Evolutionary conservation across 108 stramenopile species (phyloP).

Genomic region (Skeletonema menzelii): DNA sequence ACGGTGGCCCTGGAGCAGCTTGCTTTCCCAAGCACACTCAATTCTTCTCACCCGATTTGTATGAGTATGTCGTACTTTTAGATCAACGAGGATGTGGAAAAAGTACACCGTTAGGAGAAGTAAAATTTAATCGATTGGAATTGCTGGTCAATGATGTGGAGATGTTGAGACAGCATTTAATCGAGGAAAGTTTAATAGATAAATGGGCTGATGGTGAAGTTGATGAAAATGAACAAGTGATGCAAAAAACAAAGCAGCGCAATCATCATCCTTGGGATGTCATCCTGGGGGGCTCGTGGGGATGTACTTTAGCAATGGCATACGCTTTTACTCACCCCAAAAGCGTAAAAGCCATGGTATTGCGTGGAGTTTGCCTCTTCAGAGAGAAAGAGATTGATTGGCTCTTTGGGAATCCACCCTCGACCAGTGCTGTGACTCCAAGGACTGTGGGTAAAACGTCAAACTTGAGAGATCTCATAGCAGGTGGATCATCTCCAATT

Average conservation of each 20-base stretch:
- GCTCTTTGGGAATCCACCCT: slow-evolving; percentile 59
- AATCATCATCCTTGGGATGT: slow-evolving; percentile 59
- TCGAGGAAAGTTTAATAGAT: slow-evolving; percentile 1
- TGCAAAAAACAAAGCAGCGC: too few relatives aligned
- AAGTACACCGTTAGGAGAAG: slow-evolving; percentile 51
- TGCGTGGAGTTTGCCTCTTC: slow-evolving; percentile 84
- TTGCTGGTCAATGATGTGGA: slow-evolving; percentile 81
- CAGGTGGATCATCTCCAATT: background rate
- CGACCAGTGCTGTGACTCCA: background rate
- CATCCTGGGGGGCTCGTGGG: slow-evolving; percentile 91
- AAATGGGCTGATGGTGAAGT: background rate
- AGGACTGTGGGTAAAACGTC: background rate
- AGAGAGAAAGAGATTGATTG: slow-evolving; percentile 77
- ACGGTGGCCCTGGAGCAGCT: slow-evolving; percentile 88
- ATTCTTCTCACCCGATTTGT: slow-evolving; percentile 77
- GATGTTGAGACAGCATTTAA: slow-evolving; percentile 53
- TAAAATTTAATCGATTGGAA: slow-evolving; percentile 47
- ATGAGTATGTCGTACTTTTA: slow-evolving; percentile 67
- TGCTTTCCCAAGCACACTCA: slow-evolving; percentile 70
- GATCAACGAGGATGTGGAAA: slow-evolving; percentile 89
- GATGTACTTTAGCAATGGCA: slow-evolving; percentile 82
- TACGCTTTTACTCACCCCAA: slow-evolving; percentile 78
- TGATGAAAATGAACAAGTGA: background rate
- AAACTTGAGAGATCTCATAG: slow-evolving; percentile 26
- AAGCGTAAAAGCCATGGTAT: slow-evolving; percentile 55